phyloP scores from a whole-genome alignment of 2,329 filamentous ascomycete genomes.

The Aspergillus sp. region DNA sequence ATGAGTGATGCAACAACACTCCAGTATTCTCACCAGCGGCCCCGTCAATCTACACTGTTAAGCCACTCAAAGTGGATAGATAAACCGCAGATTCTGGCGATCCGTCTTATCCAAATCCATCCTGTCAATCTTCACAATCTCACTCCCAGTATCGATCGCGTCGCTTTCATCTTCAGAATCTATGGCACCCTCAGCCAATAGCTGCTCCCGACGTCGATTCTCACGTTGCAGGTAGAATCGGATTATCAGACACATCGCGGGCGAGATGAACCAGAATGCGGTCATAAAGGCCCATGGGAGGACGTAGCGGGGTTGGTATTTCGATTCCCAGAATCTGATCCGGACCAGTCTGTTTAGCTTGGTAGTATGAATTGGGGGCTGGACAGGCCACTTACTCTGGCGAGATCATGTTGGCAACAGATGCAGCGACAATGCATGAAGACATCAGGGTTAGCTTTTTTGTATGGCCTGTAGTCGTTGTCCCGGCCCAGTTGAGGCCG shows the following conservation, averaged over 20 bases:
- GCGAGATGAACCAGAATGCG: neutral
- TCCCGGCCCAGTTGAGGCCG: neutral
- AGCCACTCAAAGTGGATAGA: neutral
- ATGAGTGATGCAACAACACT: no score
- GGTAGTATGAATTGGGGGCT: no score
- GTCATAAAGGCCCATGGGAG: neutral
- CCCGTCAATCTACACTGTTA: no score
- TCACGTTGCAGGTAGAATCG: neutral
- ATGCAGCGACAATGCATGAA: neutral
- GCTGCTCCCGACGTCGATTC: neutral
- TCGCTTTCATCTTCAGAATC: neutral
- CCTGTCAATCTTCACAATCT: neutral
- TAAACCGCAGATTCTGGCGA: neutral
- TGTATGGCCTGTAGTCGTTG: neutral
- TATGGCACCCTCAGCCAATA: neutral
- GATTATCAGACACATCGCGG: neutral
- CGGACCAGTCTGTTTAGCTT: no score
- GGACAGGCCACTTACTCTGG: neutral
- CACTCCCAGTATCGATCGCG: neutral
- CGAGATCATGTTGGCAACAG: neutral
- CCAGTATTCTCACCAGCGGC: no score
- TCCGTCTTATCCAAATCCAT: neutral
- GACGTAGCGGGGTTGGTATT: neutral
- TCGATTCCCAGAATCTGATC: neutral
- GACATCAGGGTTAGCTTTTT: neutral